A percentile compares a stretch with the other conserved stretches of the same genome.
These are phyloP conservation scores for Chaetomium tenue DNA, from an alignment of 495 filamentous ascomycete species.

Conservation along the genomic window DNA sequence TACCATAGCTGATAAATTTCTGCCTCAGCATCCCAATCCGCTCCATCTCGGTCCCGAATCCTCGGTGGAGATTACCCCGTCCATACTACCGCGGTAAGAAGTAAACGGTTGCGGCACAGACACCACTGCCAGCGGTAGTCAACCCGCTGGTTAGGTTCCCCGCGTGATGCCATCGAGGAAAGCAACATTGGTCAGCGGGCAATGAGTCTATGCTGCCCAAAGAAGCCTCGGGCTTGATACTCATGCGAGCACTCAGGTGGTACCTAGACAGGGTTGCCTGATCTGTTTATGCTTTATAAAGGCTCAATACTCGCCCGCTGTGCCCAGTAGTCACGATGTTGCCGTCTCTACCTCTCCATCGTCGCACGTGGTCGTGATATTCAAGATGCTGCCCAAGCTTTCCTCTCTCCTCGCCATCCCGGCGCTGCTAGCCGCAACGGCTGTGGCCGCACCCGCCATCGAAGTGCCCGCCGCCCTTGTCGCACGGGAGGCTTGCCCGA, in stretches of 20 bases:
- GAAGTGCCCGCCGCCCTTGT: constrained; percentile 9
- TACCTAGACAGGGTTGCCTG: too few species aligned
- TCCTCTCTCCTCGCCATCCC: constrained; percentile 6
- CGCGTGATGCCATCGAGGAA: background rate
- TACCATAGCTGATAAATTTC: background rate
- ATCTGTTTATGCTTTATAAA: too few species aligned
- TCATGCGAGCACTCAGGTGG: too few species aligned
- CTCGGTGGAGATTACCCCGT: background rate
- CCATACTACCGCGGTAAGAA: background rate
- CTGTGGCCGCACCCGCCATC: constrained; percentile 3
- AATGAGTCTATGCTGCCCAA: too few species aligned
- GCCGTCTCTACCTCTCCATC: background rate
- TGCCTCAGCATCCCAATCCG: background rate
- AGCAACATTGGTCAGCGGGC: too few species aligned
- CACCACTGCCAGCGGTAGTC: background rate
- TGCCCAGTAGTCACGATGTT: background rate
- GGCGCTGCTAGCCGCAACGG: constrained; percentile 8
- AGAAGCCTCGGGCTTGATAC: too few species aligned
- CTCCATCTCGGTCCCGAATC: background rate
- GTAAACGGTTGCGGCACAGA: background rate
- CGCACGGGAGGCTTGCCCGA: constrained; percentile 3
- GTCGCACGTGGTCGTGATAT: background rate
- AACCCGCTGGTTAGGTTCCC: background rate
- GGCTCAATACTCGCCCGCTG: background rate
- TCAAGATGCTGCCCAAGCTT: constrained; percentile 6